Conservation (phyloP, 2,329 filamentous ascomycete genomes). For the Paecilomyces sp. region DNA sequence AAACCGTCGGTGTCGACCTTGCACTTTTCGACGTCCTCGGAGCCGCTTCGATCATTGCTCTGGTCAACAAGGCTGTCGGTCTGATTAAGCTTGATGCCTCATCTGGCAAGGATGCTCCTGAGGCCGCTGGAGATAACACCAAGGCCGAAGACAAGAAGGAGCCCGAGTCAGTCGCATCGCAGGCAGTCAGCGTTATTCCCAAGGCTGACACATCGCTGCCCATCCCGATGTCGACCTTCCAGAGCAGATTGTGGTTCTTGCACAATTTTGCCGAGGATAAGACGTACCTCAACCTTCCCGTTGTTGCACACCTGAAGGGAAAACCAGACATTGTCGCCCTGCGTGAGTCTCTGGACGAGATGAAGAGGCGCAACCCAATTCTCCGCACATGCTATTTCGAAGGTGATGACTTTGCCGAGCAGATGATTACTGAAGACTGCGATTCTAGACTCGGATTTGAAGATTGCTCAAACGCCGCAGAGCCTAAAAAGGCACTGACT, state of each 20-base stretch:
- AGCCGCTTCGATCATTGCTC: constrained; percentile 13
- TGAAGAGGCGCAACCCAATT: constrained; percentile 11
- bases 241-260: constrained; percentile 16
- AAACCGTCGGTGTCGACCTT: constrained; percentile 15
- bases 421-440: constrained; percentile 9
- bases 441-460: constrained; percentile 8
- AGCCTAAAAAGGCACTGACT: constrained; percentile 8
- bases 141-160: not conserved
- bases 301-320: constrained; percentile 10
- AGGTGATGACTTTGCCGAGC: constrained; percentile 17
- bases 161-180: not conserved
- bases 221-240: constrained; percentile 18
- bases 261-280: constrained; percentile 15
- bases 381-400: constrained; percentile 15
- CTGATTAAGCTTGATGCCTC: constrained; percentile 8
- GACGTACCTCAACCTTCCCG: constrained; percentile 13
- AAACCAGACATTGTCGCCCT: constrained; percentile 6
- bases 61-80: constrained; percentile 13
- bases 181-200: not conserved
- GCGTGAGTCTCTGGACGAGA: constrained; percentile 7
- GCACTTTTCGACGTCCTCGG: constrained; percentile 17
- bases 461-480: constrained; percentile 9
- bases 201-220: not conserved
- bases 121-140: not conserved
- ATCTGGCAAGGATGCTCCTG: not conserved